A percentile compares a stretch with the other conserved stretches of the same genome.
phyloP scores from a whole-genome alignment of 2,329 filamentous ascomycete genomes.

The Aspergillus flavus region DNA sequence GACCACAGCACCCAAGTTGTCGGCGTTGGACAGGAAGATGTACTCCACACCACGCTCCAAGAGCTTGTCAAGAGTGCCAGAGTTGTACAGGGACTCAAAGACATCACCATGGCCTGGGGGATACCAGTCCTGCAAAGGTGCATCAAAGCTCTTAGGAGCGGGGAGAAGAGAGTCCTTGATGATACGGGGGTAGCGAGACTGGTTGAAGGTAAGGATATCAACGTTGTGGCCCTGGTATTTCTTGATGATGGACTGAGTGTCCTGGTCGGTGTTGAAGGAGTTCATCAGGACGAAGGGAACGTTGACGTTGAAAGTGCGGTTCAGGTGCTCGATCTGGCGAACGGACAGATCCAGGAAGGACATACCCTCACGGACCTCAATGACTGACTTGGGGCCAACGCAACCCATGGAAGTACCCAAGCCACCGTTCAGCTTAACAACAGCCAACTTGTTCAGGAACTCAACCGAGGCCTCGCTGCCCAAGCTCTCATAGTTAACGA shows the following conservation, averaged over 20 bases:
- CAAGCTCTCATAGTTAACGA: conserved; percentile 91
- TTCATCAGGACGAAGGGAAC: conserved; percentile 99
- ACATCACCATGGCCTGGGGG: conserved; percentile 99
- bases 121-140: conserved; percentile 95
- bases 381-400: conserved; percentile 98
- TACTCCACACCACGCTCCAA: conserved; percentile 94
- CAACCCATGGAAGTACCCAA: conserved; percentile 99
- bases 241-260: conserved; percentile 99
- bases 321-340: conserved; percentile 97
- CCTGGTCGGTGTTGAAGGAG: conserved; percentile 99
- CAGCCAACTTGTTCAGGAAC: conserved; percentile 95
- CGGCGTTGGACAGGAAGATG: conserved; percentile 97
- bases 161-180: conserved; percentile 97
- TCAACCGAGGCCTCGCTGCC: conserved; percentile 86
- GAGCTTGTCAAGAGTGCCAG: conserved; percentile 94
- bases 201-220: conserved; percentile 99
- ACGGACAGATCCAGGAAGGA: conserved; percentile 99
- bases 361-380: conserved; percentile 99
- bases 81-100: conserved; percentile 99
- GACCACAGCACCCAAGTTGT: conserved; percentile 97
- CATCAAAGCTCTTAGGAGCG: conserved; percentile 85
- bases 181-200: conserved; percentile 96
- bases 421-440: conserved; percentile 98
- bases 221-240: conserved; percentile 99
- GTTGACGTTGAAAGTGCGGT: conserved; percentile 96